Conservation (phyloP, 176 grass and related monocot species). For the Lolium perenne region DNA sequence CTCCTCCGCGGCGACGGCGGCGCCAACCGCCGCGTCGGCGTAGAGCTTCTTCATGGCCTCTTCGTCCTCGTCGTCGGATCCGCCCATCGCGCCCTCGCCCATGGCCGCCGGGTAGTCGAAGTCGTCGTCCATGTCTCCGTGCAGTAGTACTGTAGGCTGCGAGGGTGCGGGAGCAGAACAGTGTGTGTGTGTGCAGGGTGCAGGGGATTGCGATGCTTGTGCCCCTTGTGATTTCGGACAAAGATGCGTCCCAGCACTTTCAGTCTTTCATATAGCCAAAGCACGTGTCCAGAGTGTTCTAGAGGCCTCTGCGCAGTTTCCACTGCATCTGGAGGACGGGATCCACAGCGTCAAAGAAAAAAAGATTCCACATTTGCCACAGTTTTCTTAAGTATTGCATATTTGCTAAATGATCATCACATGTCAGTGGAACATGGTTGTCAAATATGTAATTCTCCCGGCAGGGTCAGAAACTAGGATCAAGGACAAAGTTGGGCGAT, state of each 20-base stretch:
- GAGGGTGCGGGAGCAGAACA: not conserved
- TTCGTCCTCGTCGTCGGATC: constrained; percentile 39
- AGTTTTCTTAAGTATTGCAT: no score
- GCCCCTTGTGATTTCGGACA: not conserved
- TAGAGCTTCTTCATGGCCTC: constrained; percentile 44
- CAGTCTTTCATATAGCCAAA: not conserved
- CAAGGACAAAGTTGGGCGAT: no score
- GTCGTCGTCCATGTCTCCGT: constrained; percentile 66
- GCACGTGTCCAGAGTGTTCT: not conserved
- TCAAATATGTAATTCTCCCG: no score
- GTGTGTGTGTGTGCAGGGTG: not conserved
- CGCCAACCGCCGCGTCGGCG: not conserved
- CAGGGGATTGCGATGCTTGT: not conserved
- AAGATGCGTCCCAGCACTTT: not conserved
- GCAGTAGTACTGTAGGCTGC: not conserved
- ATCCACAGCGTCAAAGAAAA: no score
- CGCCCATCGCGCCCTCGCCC: constrained; percentile 51
- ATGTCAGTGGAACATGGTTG: no score
- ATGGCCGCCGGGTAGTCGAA: constrained; percentile 49
- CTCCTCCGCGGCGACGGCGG: not conserved
- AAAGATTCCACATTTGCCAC: no score
- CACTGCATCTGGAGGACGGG: no score
- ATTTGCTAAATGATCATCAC: no score
- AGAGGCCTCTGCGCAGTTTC: not conserved
- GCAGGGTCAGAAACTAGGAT: no score